A percentile compares a stretch with the other conserved stretches of the same genome.
phyloP scores from a whole-genome alignment of 2,329 filamentous ascomycete genomes.

The Rutstroemia sp. region DNA sequence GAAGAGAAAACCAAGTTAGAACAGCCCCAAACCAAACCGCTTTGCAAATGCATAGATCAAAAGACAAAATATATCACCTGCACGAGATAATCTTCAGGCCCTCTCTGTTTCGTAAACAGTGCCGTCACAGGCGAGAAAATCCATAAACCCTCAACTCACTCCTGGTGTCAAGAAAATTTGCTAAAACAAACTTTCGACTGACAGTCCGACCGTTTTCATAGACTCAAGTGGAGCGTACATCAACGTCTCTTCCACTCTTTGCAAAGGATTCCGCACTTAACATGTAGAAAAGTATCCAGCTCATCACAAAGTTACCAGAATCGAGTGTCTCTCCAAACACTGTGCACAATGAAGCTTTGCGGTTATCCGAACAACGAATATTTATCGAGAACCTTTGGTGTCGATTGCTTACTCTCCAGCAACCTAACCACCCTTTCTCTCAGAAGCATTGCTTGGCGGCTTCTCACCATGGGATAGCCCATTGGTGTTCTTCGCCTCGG shows the following conservation, averaged over 20 bases:
- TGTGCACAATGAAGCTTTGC: too few species aligned
- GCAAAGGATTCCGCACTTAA: background rate
- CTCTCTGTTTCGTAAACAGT: constrained; percentile 7
- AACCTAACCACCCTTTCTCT: constrained; percentile 53
- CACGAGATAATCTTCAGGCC: constrained; percentile 8
- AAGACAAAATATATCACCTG: constrained; percentile 19
- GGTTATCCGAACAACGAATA: too few species aligned
- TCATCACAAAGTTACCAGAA: too few species aligned
- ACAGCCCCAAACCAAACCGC: constrained; percentile 15
- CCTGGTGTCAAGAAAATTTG: constrained; percentile 4
- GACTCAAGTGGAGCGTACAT: background rate
- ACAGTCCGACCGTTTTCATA: background rate
- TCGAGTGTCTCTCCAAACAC: too few species aligned
- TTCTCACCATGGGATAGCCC: constrained; percentile 43
- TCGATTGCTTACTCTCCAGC: background rate
- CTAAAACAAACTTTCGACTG: constrained; percentile 3
- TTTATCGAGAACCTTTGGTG: too few species aligned
- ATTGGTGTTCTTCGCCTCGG: constrained; percentile 40
- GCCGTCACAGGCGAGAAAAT: constrained; percentile 5
- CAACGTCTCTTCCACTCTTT: background rate
- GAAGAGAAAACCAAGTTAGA: constrained; percentile 13
- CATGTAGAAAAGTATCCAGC: too few species aligned
- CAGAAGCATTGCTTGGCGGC: constrained; percentile 49
- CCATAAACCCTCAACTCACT: constrained; percentile 6
- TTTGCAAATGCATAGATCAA: constrained; percentile 26